Evolutionary conservation across 2,329 filamentous ascomycete species (phyloP).

Genomic region (Arthrobotrys sinensis): DNA sequence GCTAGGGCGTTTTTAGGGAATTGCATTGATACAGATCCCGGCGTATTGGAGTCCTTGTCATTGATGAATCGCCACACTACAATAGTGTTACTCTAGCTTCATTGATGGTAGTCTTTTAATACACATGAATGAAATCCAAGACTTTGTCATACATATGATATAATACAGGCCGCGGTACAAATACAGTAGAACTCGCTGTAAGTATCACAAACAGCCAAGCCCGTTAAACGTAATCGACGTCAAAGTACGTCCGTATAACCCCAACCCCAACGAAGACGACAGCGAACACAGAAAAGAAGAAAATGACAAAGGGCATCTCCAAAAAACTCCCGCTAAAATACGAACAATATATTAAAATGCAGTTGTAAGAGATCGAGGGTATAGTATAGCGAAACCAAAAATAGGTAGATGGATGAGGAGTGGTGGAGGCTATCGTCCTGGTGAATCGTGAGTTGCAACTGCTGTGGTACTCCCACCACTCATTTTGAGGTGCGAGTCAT

Average conservation of each 20-base stretch:
- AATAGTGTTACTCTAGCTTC: neutral
- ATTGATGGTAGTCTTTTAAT: neutral
- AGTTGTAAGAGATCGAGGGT: neutral
- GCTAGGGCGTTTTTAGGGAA: neutral
- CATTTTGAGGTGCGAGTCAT: conserved; percentile 48
- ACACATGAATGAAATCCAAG: conserved; percentile 3
- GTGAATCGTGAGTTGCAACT: conserved; percentile 54
- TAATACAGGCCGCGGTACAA: conserved; percentile 26
- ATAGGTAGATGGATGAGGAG: neutral
- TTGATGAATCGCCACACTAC: neutral
- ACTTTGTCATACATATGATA: conserved; percentile 32
- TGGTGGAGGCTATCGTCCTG: conserved; percentile 16
- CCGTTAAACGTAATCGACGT: conserved; percentile 9
- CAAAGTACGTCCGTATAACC: neutral
- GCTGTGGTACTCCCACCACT: conserved; percentile 51
- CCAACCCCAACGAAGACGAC: neutral
- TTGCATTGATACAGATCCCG: neutral
- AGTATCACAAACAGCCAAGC: neutral
- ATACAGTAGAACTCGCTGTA: conserved; percentile 18
- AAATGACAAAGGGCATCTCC: conserved; percentile 7
- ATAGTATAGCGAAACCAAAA: neutral
- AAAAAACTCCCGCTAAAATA: conserved; percentile 48
- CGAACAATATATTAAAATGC: conserved; percentile 6
- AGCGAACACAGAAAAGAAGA: neutral
- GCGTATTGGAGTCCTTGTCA: neutral